These are phyloP conservation scores for Ustilago hordei DNA, from an alignment of 1,284 basidiomycete species.

Conservation along the genomic window DNA sequence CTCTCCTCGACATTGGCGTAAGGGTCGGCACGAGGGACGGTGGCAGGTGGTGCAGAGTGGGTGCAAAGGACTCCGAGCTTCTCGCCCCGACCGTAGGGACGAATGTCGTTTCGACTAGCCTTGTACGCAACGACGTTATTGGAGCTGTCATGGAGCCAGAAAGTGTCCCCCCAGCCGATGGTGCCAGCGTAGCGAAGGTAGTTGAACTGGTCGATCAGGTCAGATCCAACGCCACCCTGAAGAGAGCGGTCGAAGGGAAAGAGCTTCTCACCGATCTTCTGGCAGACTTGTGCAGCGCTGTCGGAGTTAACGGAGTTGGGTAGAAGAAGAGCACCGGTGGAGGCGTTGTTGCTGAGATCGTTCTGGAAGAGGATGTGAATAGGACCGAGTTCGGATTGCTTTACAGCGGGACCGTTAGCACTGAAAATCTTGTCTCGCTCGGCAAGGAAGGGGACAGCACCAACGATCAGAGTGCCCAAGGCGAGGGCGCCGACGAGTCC, in stretches of 20 bases:
- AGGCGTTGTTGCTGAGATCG: conserved; percentile 48
- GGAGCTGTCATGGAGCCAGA: conserved; percentile 22
- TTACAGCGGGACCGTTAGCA: not conserved
- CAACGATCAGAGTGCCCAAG: conserved; percentile 13
- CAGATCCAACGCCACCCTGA: conserved; percentile 21
- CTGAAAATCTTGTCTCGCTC: conserved; percentile 5
- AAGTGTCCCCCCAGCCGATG: conserved; percentile 25
- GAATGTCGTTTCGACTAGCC: conserved; percentile 18
- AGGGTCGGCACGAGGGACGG: conserved; percentile 14
- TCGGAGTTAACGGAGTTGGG: conserved; percentile 25
- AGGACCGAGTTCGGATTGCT: conserved; percentile 31
- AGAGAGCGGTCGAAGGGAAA: conserved; percentile 37
- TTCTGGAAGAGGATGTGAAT: conserved; percentile 58
- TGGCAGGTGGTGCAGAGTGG: conserved; percentile 26
- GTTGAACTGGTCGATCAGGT: conserved; percentile 44
- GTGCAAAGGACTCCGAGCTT: conserved; percentile 48
- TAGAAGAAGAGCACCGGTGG: conserved; percentile 52
- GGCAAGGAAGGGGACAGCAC: conserved; percentile 11
- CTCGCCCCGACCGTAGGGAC: conserved; percentile 22
- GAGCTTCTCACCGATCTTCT: conserved; percentile 43
- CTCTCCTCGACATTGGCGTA: conserved; percentile 19
- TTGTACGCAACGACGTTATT: conserved; percentile 30
- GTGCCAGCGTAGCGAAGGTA: conserved; percentile 34
- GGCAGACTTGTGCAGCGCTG: conserved; percentile 43
- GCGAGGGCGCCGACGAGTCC: conserved; percentile 19